A percentile compares a stretch with the other conserved stretches of the same genome.
phyloP scores from a whole-genome alignment of 2,329 filamentous ascomycete species.

The Diaporthe longicolla region DNA sequence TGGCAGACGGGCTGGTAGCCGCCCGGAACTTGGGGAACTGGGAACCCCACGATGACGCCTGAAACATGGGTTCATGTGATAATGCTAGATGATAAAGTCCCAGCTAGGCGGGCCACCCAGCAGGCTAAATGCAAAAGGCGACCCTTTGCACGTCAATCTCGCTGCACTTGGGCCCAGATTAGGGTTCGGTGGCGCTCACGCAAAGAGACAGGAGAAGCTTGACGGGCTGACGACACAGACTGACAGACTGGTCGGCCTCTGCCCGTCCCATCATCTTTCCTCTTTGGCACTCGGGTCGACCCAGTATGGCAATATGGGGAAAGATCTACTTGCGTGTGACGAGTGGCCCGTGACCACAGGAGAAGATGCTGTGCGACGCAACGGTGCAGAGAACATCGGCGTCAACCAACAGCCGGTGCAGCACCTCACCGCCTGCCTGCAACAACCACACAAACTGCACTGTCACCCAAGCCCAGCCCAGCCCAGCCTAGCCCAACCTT shows the following conservation, averaged over 20 bases:
- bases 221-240: constrained; percentile 3
- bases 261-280: constrained; percentile 11
- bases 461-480: constrained; percentile 4
- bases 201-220: constrained; percentile 7
- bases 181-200: neutral
- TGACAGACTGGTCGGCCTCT: neutral
- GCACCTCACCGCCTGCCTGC: constrained; percentile 12
- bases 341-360: constrained; percentile 21
- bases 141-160: constrained; percentile 25
- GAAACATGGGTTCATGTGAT: constrained; percentile 26
- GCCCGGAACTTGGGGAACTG: too few relatives aligned
- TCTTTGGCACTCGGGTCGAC: constrained; percentile 16
- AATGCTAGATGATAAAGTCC: constrained; percentile 23
- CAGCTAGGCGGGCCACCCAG: constrained; percentile 29
- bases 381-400: neutral
- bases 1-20: neutral
- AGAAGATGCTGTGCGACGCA: constrained; percentile 28
- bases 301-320: constrained; percentile 14
- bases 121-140: constrained; percentile 31
- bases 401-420: constrained; percentile 29
- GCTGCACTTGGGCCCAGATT: neutral
- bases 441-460: neutral
- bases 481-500: neutral
- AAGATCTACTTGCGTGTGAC: constrained; percentile 32
- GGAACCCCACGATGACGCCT: constrained; percentile 28